Evolutionary conservation across 345 rosid species (phyloP).

Genomic region (Turnera subulata): DNA sequence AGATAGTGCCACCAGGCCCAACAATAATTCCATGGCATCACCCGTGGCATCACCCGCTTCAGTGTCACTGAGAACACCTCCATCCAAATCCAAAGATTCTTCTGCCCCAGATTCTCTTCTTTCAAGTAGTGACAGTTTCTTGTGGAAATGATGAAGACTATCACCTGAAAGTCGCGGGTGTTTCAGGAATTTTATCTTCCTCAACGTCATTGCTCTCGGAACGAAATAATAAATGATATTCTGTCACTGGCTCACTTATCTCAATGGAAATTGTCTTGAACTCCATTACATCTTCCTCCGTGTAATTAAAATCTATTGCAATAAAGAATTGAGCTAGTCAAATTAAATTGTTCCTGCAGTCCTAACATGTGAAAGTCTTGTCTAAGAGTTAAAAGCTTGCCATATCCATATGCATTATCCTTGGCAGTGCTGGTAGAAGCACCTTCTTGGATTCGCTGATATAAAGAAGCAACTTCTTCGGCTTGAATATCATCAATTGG

Average conservation of each 20-base stretch:
- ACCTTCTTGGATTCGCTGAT: conserved; percentile 17
- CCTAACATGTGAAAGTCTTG: too few species aligned
- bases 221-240: conserved; percentile 18
- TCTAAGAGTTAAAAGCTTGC: conserved; percentile 26
- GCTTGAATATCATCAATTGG: conserved; percentile 42
- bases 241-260: conserved; percentile 24
- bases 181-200: conserved; percentile 63
- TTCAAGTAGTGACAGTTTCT: conserved; percentile 44
- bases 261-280: conserved; percentile 42
- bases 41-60: conserved; percentile 55
- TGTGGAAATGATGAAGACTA: conserved; percentile 49
- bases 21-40: too few species aligned
- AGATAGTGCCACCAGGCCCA: too few species aligned
- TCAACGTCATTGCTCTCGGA: conserved; percentile 44
- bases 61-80: conserved; percentile 47
- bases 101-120: conserved; percentile 50
- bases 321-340: neutral
- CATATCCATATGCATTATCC: conserved; percentile 18
- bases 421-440: conserved; percentile 25
- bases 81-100: conserved; percentile 69
- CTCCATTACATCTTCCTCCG: conserved; percentile 40
- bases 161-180: conserved; percentile 54
- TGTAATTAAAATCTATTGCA: conserved; percentile 28
- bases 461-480: conserved; percentile 22
- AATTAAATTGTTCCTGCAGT: neutral